These are phyloP conservation scores for Rhodamnia argentea DNA, from an alignment of 345 rosid species.

Conservation along the genomic window DNA sequence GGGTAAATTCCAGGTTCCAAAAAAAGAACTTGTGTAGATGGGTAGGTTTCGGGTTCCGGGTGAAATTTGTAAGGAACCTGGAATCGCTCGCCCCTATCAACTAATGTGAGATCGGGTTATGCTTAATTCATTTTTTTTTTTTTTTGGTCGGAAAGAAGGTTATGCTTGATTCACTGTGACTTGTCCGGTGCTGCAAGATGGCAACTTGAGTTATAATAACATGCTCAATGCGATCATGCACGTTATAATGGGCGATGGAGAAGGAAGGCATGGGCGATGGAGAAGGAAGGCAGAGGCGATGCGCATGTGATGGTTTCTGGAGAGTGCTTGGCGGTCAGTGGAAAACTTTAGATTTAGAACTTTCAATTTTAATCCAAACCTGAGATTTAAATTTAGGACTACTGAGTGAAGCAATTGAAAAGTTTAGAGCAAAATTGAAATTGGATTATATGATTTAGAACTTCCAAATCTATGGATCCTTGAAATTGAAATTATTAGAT, in stretches of 20 bases:
- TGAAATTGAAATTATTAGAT: neutral
- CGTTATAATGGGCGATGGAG: slow-evolving; percentile 15
- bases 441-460: neutral
- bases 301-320: neutral
- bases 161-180: slow-evolving; percentile 12
- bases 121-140: slow-evolving; percentile 1
- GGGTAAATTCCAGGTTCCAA: no score
- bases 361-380: no score
- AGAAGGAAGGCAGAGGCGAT: slow-evolving; percentile 1
- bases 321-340: neutral
- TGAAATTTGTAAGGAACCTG: no score
- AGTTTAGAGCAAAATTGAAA: neutral
- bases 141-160: neutral
- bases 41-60: no score
- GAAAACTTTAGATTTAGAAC: neutral
- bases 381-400: neutral
- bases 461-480: neutral
- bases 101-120: slow-evolving; percentile 5
- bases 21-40: no score
- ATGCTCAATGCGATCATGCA: slow-evolving; percentile 21
- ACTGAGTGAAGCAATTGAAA: neutral
- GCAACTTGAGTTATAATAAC: slow-evolving; percentile 3
- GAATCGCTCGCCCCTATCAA: no score
- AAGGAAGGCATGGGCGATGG: slow-evolving; percentile 1
- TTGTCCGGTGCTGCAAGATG: slow-evolving; percentile 2